Evolutionary conservation across 441 rosid species (phyloP), one percentile per base, ranked within the genome.

Genomic region (Mallotus japonicus): DNA sequence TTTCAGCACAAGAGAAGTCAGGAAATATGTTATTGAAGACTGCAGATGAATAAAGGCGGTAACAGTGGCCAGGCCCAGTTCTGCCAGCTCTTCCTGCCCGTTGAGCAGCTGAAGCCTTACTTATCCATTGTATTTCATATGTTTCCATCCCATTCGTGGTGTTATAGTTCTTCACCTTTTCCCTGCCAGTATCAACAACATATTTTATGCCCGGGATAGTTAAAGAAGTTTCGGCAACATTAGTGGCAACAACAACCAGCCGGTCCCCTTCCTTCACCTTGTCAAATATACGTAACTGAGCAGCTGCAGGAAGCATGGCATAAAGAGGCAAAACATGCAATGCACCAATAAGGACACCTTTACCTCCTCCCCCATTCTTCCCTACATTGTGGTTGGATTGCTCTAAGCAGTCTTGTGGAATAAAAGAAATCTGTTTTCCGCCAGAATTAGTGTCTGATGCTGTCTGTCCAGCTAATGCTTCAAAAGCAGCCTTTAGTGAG

Each of bases 31-130:
- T 90, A 73, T 75, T 77, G 77, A 88, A 92, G 71, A 85, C 93
- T 6, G 96, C 89, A 78, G 97, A 83, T 32, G 99, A 89, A 76
- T 92, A 95, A 62, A 95, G 90, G 74, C 95, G 89, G 73, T 95
- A 95, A 76, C 96, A 95, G 82, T 95, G 97, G 61, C 96, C 98
- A 77, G 98, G 98, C 64, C 89, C 97, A 50, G 97, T 95, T 87
- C 99, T 86, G 71, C 99, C 98, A 79, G 99, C 93, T 85, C 99
- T 85, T 83, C 99, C 98, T 54, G 97, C 96, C 71, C 99, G 91
- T 79, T 92, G 98, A 76, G 90, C 90, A 67, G 98, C 93, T 5
- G 98, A 95, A 68, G 97, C 95, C 80, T 92, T 92, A 75, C 97
- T 95, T 73, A 92, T 91, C 97, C 98, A 92, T 49, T 87, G 90